Conservation (phyloP, 768 basidiomycete species). For the Atractiella rhizophila region DNA sequence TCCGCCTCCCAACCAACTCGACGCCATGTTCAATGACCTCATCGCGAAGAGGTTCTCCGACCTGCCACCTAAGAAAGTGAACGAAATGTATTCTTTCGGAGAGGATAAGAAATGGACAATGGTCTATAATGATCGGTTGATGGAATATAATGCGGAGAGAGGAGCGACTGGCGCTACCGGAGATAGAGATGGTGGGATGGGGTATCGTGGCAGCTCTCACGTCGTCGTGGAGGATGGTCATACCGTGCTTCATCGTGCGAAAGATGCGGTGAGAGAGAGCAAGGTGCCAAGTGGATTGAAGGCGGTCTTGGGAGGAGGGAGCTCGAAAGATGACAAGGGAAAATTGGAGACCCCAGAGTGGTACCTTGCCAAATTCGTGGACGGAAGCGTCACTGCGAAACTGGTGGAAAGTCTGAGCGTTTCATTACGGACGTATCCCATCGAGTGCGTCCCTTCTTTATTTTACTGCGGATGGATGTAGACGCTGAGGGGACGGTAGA, state of each 20-base stretch:
- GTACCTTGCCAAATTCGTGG: conserved; percentile 75
- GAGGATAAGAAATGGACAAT: conserved; percentile 81
- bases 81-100: conserved; percentile 32
- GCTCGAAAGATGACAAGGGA: not conserved
- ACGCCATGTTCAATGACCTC: conserved; percentile 53
- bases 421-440: conserved; percentile 54
- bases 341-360: conserved; percentile 57
- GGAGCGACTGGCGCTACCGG: conserved; percentile 20
- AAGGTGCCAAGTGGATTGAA: not conserved
- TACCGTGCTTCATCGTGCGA: not conserved
- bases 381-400: conserved; percentile 56
- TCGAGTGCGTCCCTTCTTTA: conserved; percentile 33
- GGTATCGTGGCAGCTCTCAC: not conserved
- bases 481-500: conserved; percentile 9
- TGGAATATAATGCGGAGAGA: conserved; percentile 46
- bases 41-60: conserved; percentile 41
- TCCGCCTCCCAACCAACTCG: conserved; percentile 49
- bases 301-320: not conserved
- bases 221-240: not conserved
- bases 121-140: conserved; percentile 55
- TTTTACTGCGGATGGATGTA: not conserved
- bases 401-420: conserved; percentile 44
- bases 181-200: not conserved
- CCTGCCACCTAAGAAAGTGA: not conserved
- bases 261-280: not conserved